Base-by-base conservation (phyloP, 225 moss, liverwort and hornwort species). In the Polytrichum formosum region DNA sequence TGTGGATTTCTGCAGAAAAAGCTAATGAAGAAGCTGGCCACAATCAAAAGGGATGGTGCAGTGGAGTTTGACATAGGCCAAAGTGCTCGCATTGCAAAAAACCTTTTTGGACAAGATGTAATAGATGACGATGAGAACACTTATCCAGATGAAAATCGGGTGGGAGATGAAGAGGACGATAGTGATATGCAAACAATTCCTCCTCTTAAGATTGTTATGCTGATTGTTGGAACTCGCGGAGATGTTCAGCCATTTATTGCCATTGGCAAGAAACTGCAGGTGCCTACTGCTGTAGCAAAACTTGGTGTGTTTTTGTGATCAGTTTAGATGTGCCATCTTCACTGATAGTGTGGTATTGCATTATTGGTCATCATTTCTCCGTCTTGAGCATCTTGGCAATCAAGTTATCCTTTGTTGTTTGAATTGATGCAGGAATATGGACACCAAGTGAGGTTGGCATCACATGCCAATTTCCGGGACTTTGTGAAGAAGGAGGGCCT, bases 221-320 rank as follows among this genome's bases (percentile, higher is more conserved):
- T 90, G 64, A 90, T 90, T 61, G 90, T 90, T 60, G 90, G 90
- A 23, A 90, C 90, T 27, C 86, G 90, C 33, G 90, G 90, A 61
- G 90, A 90, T 31, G 90, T 90, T 46, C 90, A 90, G 77, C 90
- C 90, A 27, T 90, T 90, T 73, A 82, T 90, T 72, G 90, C 90
- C 21, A 90, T 90, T 72, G 90, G 90, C 28, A 90, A 87, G 54
- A 81, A 58, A 71, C 53, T 90, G 76, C 87, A 90, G 90, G 90
- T 90, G 62, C 67, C 78, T 63, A 60, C 46, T 46, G 46, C 46
- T 46, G 46, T 3, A 46, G 46, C 46, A 46, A 46, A 46, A 46
- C 16, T 46, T 46, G 6, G 7, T 7, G 31, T 13, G 16, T 46
- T 46, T 46, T 16, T 46, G 46, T 46, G 46, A 46, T 13, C 16